Evolutionary conservation across 2,329 filamentous ascomycete genomes (phyloP), one percentile per base, ranked within the genome.

Genomic region (Monilinia polystroma): DNA sequence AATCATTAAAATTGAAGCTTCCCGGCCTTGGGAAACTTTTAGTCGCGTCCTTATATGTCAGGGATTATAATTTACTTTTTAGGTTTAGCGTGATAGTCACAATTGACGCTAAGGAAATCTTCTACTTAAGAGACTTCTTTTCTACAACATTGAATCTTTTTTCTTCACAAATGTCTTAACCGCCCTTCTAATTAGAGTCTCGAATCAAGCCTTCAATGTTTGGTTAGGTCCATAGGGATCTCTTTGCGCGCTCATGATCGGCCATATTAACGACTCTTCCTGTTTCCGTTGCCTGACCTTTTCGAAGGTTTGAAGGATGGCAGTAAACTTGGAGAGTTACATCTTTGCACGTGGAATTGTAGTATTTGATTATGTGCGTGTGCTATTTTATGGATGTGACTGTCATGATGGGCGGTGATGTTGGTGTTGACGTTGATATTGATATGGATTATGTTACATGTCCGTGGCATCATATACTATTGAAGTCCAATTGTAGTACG

Each of bases 141-240:
- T n/a, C 11, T 35, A 26, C 52, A 49, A 58, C 6, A 58, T 57
- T 20, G 1, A 20, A 64, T 26, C 54, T 67, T 68, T 69, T 70
- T 69, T 59, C 26, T 52, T 59, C 67, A 65, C 84, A 83, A 94
- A 91, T 92, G 88, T 92, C 87, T 64, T 64, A 58, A 86, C 83
- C 78, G 88, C 89, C 92, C 89, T 90, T 89, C 87, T 91, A 91
- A 91, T 94, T 98, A 98, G 95, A 99, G 95, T 99, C 95, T 96
- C 94, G 93, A 90, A 90, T 88, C 87, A 91, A 87, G 90, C 87
- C 79, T 78, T 93, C 91, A 92, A 85, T 98, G 86, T 90, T 92
- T 93, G 88, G 91, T 92, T 91, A 96, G 92, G 86, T 89, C 86
- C 88, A 84, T 79, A 79, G 54, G 83, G 89, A 83, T 85, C 91